These are phyloP conservation scores for Cucurbita moschata DNA, from an alignment of 306 rosid genomes.

Conservation along the genomic window DNA sequence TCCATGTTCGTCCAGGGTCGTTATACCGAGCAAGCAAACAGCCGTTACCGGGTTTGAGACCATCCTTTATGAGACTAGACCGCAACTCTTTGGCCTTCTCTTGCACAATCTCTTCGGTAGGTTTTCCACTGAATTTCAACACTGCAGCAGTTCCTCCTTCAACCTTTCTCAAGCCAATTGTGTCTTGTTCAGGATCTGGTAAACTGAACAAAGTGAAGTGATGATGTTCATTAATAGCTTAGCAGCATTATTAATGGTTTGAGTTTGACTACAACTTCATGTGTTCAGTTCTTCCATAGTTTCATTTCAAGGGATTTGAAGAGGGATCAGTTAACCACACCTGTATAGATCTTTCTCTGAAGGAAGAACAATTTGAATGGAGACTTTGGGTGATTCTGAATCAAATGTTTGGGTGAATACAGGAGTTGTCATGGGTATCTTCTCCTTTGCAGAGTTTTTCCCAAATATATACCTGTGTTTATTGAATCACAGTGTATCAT, in stretches of 20 bases:
- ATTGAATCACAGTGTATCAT: conserved; percentile 5
- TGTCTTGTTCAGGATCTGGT: conserved; percentile 66
- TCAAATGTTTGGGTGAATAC: conserved; percentile 72
- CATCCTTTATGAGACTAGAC: conserved; percentile 32
- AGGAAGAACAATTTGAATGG: conserved; percentile 87
- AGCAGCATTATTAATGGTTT: not conserved
- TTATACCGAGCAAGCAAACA: conserved; percentile 94
- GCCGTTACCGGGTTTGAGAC: conserved; percentile 54
- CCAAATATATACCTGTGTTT: conserved; percentile 65
- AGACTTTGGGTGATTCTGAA: conserved; percentile 36
- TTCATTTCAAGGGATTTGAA: not conserved
- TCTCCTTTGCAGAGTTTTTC: conserved; percentile 60
- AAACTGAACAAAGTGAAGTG: conserved; percentile 28
- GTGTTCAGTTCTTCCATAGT: not conserved
- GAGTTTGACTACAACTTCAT: not conserved
- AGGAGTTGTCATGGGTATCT: conserved; percentile 92
- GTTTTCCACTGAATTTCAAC: conserved; percentile 68
- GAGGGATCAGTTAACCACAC: conserved; percentile 14
- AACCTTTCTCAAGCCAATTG: conserved; percentile 44
- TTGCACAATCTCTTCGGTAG: conserved; percentile 36
- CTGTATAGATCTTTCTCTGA: conserved; percentile 45
- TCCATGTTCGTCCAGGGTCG: conserved; percentile 78
- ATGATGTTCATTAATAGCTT: not conserved
- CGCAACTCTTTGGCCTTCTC: conserved; percentile 47
- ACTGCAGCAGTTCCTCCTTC: conserved; percentile 73